Base-by-base conservation (phyloP, 768 basidiomycete genomes). In the Rhodosporidiobolus odoratus region DNA sequence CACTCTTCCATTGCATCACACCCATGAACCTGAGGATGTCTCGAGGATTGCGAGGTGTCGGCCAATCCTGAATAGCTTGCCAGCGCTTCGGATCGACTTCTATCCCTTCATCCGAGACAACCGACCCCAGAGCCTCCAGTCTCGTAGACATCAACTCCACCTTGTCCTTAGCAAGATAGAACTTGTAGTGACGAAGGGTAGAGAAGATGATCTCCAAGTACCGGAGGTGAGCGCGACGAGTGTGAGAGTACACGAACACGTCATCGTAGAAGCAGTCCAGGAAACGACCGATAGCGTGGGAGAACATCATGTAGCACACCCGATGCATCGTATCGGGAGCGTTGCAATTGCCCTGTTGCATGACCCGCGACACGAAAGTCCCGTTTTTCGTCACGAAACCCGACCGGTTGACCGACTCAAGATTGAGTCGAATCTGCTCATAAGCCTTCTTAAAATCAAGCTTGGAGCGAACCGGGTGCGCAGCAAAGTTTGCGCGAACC, bases 281-380 rank as follows among this genome's bases (percentile, higher is more conserved):
- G 54, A 83, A 79, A 3, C 76, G 75, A 0, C 83, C 82, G 35
- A 85, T 79, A 16, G 75, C 75, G 0, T 77, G 67, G 0, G 72
- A 54, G 0, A 85, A 75, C 0, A 82, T 81, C 3, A 68, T 61
- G 5, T 77, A 81, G 58, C 84, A 80, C 0, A 79, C 67, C 0
- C 77, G 47, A 62, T 85, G 84, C 62, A 83, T 85, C 0, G 83
- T 85, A 0, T 82, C 76, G 0, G 82, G 83, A 0, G 81, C 80
- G 69, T 85, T 84, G 57, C 81, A 82, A 61, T 85, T 80, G 0
- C 82, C 83, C 52, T 82, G 80, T 64, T 82, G 84, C 79, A 83
- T 81, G 2, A 82, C 80, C 5, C 75, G 65, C 34, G 82, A 83
- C 1, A 81, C 40, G 66, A 80, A 82, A 0, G 80, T 82, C 0